Evolutionary conservation across 108 stramenopile species (phyloP).

Genomic region (Fistulifera pelliculosa): DNA sequence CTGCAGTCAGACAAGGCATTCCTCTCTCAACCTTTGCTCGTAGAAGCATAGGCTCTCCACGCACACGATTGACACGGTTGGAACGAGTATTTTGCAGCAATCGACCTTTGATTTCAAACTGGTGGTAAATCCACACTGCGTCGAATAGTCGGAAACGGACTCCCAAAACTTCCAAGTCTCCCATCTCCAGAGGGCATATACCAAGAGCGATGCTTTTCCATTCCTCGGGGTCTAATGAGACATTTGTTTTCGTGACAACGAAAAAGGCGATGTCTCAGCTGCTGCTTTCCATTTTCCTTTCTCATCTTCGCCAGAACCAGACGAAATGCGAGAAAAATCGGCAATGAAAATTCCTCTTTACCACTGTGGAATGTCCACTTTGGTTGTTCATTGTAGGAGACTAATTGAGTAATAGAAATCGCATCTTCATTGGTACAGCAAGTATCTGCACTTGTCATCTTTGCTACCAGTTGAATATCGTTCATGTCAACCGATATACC

Average conservation of each 20-base stretch:
- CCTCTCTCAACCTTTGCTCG: slow-evolving; percentile 57
- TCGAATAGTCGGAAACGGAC: slow-evolving; percentile 59
- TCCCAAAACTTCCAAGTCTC: slow-evolving; percentile 68
- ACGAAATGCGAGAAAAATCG: slow-evolving; percentile 50
- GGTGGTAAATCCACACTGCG: slow-evolving; percentile 77
- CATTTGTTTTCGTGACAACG: slow-evolving; percentile 55
- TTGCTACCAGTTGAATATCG: slow-evolving; percentile 66
- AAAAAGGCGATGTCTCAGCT: slow-evolving; percentile 45
- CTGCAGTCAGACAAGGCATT: slow-evolving; percentile 70
- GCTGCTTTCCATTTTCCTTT: slow-evolving; percentile 25
- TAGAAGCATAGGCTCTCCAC: slow-evolving; percentile 53
- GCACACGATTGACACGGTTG: slow-evolving; percentile 55
- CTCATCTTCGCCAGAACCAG: slow-evolving; percentile 5
- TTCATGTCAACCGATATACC: slow-evolving; percentile 45
- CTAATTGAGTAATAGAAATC: slow-evolving; percentile 22
- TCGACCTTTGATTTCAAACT: slow-evolving; percentile 52
- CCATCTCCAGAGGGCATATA: slow-evolving; percentile 62
- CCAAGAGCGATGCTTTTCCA: slow-evolving; percentile 30
- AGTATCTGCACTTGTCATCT: slow-evolving; percentile 29
- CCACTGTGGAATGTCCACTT: slow-evolving; percentile 62
- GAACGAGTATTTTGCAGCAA: slow-evolving; percentile 58
- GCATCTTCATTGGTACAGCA: slow-evolving; percentile 64
- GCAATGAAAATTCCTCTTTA: slow-evolving; percentile 43
- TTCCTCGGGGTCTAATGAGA: slow-evolving; percentile 34
- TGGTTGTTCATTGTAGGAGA: slow-evolving; percentile 11